Base-by-base conservation (phyloP, 768 basidiomycete species). In the Leccinum variicolor region DNA sequence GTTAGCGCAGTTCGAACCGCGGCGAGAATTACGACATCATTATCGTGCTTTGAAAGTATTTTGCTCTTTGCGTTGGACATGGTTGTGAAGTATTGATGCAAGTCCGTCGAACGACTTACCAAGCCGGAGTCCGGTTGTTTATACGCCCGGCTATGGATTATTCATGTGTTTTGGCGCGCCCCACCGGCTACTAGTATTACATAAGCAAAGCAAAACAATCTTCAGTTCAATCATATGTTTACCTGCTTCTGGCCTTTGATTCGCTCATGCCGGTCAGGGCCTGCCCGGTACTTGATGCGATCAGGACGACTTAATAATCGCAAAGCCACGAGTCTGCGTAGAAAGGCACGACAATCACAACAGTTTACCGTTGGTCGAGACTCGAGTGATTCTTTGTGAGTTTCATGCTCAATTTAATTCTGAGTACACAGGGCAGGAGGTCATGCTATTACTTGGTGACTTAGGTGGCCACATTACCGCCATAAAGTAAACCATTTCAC, bases 1-100 rank as follows among this genome's bases (percentile, higher is more conserved):
- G 95, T 97, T 58, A 96, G 81, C 25, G 97, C 92, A 47, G 94
- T 93, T 61, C 97, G 86, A 50, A 92, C 83, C 21, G 95, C 94
- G 11, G 85, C 77, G 66, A 93, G 85, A 69, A 98, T 90, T 62
- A 98, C 96, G 14, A 98, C 88, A 73, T 96, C 94, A 70, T 91
- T 81, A 60, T 89, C 87, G 65, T 82, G 76, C 76, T 92, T 88
- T 66, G 82, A 77, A 50, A 93, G 81, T 23, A 92, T 62, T 57
- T 77, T 77, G 23, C 85, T 77, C 69, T 84, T 89, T 56, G 79
- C 78, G 53, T 52, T 57, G 15, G 71, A 59, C 63, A 72, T 71
- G 56, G 49, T 52, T 7, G 41, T 53, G 58, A 49, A 54, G 36
- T 33, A 49, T 23, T 23, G 53, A 34, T 17, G 39, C 31, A 33